phyloP scores from a whole-genome alignment of 495 filamentous ascomycete species.

The Rhypophila decipiens region DNA sequence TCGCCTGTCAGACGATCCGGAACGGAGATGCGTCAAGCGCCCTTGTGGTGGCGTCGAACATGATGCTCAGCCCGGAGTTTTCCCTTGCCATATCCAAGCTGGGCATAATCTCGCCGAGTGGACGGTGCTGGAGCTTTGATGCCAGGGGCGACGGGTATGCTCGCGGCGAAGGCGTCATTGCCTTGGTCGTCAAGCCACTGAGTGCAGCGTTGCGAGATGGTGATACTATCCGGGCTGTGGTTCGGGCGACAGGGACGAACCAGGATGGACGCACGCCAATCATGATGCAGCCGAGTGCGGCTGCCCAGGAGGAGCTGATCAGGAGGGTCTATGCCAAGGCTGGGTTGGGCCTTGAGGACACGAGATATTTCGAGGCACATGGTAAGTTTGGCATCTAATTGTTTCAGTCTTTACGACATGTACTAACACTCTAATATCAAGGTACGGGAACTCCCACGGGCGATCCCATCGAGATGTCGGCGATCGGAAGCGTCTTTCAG shows the following conservation, averaged over 20 bases:
- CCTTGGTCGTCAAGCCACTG: conserved; percentile 50
- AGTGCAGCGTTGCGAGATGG: conserved; percentile 41
- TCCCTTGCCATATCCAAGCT: conserved; percentile 39
- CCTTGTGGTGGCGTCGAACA: conserved; percentile 31
- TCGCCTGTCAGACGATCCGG: conserved; percentile 32
- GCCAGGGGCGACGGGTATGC: conserved; percentile 53
- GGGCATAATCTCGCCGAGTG: conserved; percentile 7
- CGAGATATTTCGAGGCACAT: conserved; percentile 44
- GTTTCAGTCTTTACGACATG: too few species aligned
- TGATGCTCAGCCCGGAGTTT: conserved; percentile 39
- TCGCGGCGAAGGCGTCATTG: conserved; percentile 47
- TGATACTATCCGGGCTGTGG: conserved; percentile 49
- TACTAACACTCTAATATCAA: too few species aligned
- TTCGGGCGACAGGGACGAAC: conserved; percentile 48
- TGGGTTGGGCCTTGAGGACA: conserved; percentile 22
- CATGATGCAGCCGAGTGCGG: conserved; percentile 43
- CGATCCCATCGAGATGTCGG: too few species aligned
- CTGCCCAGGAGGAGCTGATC: conserved; percentile 46
- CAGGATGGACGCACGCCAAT: conserved; percentile 42
- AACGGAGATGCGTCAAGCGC: conserved; percentile 26
- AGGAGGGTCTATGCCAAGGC: conserved; percentile 34
- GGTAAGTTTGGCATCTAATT: too few species aligned
- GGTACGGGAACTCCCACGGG: too few species aligned
- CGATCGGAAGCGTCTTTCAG: too few species aligned
- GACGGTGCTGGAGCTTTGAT: conserved; percentile 30